Evolutionary conservation across 1,284 basidiomycete genomes (phyloP), one percentile per base, ranked within the genome.

Genomic region (Xerocomus subilludens): DNA sequence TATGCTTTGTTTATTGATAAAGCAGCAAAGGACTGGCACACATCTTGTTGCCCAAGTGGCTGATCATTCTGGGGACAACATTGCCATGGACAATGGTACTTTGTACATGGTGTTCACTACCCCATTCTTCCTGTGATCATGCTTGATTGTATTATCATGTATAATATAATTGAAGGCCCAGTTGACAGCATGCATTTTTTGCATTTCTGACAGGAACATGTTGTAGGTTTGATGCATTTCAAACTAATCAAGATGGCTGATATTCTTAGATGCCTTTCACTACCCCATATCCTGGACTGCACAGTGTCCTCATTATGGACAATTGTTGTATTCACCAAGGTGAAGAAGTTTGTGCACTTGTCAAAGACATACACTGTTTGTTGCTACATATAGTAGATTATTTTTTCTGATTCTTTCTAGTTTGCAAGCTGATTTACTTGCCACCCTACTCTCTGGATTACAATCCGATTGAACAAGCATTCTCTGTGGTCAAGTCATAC

Each of bases 41-140:
- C 38, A 42, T 42, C 38, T 42, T 42, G 38, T 42, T 42, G 18
- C 38, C 9, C 9, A 42, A 42, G 38, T 42, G 38, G 18, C n/a
- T n/a, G n/a, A n/a, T n/a, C n/a, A n/a, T n/a, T n/a, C n/a, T n/a
- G n/a, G n/a, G n/a, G n/a, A n/a, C n/a, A 42, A 42, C 10, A 9
- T 18, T 42, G 38, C 38, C 18, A 18, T 42, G 38, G 38, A 10
- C 38, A 42, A 42, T 42, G 38, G 38, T 18, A 42, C n/a, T 70
- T 64, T 35, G 42, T 64, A 3, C 30, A 8, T 5, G 20, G 69
- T 5, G 16, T 25, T 3, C 23, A 23, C 3, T 70, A 70, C 53
- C 58, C 62, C 1, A 70, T 70, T 2, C 18, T 73, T 42, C 67
- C 67, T 4, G 49, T 6, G 49, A 69, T 69, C 36, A 59, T 45